Conservation (phyloP, 176 grass and related monocot genomes). For the Oryza meridionalis region DNA sequence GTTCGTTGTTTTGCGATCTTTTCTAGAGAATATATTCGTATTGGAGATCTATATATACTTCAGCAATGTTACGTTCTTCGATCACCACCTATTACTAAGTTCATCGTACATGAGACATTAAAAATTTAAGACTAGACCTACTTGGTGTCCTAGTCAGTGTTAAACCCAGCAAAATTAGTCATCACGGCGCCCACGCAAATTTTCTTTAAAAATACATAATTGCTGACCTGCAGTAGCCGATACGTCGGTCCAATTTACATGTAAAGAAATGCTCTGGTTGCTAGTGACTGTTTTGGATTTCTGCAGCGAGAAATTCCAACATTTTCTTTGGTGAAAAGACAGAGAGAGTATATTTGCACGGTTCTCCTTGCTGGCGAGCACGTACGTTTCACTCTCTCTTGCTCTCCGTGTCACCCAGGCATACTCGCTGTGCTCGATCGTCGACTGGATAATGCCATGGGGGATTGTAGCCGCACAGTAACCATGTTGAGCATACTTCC, state of each 20-base stretch:
- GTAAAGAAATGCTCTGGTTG: not conserved
- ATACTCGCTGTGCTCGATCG: not conserved
- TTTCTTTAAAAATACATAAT: too few species aligned
- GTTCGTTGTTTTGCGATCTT: too few species aligned
- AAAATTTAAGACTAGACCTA: too few species aligned
- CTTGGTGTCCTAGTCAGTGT: too few species aligned
- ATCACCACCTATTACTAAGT: too few species aligned
- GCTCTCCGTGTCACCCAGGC: not conserved
- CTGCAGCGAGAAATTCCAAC: not conserved
- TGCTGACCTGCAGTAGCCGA: not conserved
- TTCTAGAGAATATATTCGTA: too few species aligned
- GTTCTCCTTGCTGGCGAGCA: not conserved
- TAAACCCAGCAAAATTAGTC: too few species aligned
- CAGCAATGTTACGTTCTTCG: too few species aligned
- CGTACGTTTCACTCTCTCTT: too few species aligned
- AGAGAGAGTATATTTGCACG: not conserved
- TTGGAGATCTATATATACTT: too few species aligned
- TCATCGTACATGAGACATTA: too few species aligned
- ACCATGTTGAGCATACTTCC: not conserved
- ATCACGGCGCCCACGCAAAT: too few species aligned
- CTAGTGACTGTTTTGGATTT: not conserved
- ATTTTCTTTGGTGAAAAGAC: not conserved
- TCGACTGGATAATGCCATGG: slow-evolving; percentile 16
- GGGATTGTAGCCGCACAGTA: not conserved
- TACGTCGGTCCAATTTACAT: not conserved